Evolutionary conservation across 2,329 filamentous ascomycete species (phyloP).

Genomic region (Xylariales sp.): DNA sequence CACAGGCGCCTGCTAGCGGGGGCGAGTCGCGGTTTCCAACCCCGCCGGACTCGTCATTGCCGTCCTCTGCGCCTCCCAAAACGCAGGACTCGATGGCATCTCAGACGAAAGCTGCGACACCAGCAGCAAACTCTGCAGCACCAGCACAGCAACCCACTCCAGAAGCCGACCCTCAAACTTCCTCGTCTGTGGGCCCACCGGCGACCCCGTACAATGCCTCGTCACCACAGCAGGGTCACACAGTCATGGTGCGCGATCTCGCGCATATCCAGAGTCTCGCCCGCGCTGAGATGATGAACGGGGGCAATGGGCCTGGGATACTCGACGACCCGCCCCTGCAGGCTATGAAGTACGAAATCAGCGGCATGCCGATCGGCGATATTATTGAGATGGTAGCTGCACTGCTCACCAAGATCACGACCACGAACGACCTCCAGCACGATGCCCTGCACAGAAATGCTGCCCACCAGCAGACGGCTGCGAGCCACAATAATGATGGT

Average conservation of each 20-base stretch:
- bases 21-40: slow-evolving; percentile 48
- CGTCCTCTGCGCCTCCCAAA: slow-evolving; percentile 28
- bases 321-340: slow-evolving; percentile 47
- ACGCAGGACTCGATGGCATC: slow-evolving; percentile 49
- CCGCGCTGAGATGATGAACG: slow-evolving; percentile 65
- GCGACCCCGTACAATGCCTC: slow-evolving; percentile 28
- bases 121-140: slow-evolving; percentile 17
- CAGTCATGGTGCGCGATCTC: slow-evolving; percentile 81
- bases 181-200: slow-evolving; percentile 15
- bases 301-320: slow-evolving; percentile 40
- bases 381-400: slow-evolving; percentile 99
- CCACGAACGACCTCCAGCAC: slow-evolving; percentile 92
- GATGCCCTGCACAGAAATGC: slow-evolving; percentile 77
- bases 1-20: slow-evolving; percentile 26
- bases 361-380: slow-evolving; percentile 92
- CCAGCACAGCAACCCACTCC: slow-evolving; percentile 24
- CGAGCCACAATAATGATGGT: slow-evolving; percentile 34
- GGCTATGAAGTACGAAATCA: slow-evolving; percentile 82
- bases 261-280: slow-evolving; percentile 89
- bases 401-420: slow-evolving; percentile 92
- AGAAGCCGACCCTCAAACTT: slow-evolving; percentile 18
- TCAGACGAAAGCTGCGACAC: slow-evolving; percentile 22
- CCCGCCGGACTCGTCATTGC: slow-evolving; percentile 50
- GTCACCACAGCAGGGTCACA: slow-evolving; percentile 38
- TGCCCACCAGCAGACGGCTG: slow-evolving; percentile 52